phyloP scores from a whole-genome alignment of 192 early-diverging fungal species.

The Backusella liffmaniae region DNA sequence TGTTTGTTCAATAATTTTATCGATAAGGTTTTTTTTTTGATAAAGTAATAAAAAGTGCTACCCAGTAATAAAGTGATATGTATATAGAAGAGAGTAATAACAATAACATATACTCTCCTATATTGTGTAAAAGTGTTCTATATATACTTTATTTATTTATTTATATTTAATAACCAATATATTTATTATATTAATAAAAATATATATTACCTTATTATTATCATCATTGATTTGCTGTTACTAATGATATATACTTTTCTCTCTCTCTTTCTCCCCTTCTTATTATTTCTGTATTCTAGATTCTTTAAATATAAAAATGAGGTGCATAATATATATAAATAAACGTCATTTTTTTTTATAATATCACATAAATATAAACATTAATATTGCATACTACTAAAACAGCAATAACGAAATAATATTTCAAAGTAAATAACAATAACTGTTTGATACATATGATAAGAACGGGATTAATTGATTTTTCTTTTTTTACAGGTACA shows the following conservation, averaged over 20 bases:
- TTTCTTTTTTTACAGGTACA: background rate
- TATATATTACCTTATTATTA: background rate
- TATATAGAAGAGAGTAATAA: background rate
- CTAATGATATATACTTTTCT: background rate
- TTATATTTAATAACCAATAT: background rate
- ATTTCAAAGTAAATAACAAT: background rate
- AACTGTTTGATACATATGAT: background rate
- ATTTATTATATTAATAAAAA: background rate
- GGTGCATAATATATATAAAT: background rate
- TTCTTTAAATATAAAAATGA: background rate
- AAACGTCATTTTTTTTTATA: background rate
- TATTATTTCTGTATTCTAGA: background rate
- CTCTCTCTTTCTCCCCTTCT: no score
- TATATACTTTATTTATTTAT: background rate
- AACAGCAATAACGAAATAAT: background rate
- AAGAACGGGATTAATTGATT: slow-evolving; percentile 6
- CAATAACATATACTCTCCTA: background rate
- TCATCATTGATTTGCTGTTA: background rate
- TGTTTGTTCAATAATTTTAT: background rate
- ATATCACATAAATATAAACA: background rate
- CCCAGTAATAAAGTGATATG: background rate
- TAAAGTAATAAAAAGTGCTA: no score
- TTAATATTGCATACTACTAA: background rate
- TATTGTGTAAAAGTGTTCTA: background rate
- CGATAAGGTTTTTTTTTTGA: background rate